Base-by-base conservation (phyloP, 2,329 filamentous ascomycete genomes). In the Bipolaris gigantea region DNA sequence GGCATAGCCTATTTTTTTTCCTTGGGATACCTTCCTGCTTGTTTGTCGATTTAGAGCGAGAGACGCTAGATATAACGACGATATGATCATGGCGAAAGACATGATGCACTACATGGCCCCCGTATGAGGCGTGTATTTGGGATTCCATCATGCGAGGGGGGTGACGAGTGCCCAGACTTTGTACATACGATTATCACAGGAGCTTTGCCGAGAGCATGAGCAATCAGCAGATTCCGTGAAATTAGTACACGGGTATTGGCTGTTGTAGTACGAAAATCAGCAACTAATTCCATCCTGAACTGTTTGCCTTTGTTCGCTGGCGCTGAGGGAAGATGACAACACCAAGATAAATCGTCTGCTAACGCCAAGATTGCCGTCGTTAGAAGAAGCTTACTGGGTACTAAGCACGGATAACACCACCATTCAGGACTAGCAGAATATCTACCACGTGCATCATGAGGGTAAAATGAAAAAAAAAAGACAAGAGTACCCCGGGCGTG, bases 71-170 rank as follows among this genome's bases (percentile, higher is more conserved):
- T 64, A 62, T 73, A 64, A 73, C 59, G 68, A 72, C 62, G 67
- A 68, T 65, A 73, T 70, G 71, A 73, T 72, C 61, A 73, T 63
- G 63, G 70, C 59, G 60, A 66, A 63, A 71, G 55, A 63, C 65
- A 64, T 43, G 48, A 63, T 53, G 53, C 55, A 55, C 56, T 58
- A 57, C 53, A 63, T 57, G 56, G 59, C 55, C 55, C 53, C 54
- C 50, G 52, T 58, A 57, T 64, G 55, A 63, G 59, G 48, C 61
- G 57, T 56, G 55, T 56, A 25, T 7, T 54, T 53, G 40, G 48
- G 50, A 52, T 57, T 51, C 40, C 55, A 57, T 61, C 49, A 53
- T 53, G 54, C 50, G 49, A 57, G 53, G 46, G 47, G 55, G 47
- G 54, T 53, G 45, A 50, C 56, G 43, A 50, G 62, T 57, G 58